Evolutionary conservation across 345 rosid genomes (phyloP).

Genomic region (Geranium rotundifolium): DNA sequence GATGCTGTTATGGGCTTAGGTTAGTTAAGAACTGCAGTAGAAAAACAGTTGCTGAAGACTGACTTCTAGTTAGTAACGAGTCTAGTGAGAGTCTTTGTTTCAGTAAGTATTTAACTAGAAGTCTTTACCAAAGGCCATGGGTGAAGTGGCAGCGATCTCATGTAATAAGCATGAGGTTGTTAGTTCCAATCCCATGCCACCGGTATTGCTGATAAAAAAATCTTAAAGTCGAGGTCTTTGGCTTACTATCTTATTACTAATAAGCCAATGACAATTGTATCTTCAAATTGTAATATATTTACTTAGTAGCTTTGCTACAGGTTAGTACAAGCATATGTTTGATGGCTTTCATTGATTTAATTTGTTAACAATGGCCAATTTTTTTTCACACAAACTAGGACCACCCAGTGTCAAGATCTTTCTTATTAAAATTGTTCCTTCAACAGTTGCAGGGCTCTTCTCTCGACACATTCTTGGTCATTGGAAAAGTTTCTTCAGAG

Average conservation of each 20-base stretch:
- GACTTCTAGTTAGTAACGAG: too few species aligned
- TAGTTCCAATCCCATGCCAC: too few species aligned
- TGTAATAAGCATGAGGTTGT: too few species aligned
- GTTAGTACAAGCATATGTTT: too few species aligned
- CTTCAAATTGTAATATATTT: neutral
- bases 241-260: neutral
- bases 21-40: too few species aligned
- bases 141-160: too few species aligned
- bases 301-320: neutral
- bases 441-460: slow-evolving; percentile 69
- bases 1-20: neutral
- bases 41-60: too few species aligned
- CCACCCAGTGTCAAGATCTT: too few species aligned
- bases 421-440: neutral
- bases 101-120: neutral
- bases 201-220: too few species aligned
- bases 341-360: too few species aligned
- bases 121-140: neutral
- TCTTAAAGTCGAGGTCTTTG: neutral
- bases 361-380: too few species aligned
- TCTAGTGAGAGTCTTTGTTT: neutral
- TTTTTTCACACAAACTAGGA: too few species aligned
- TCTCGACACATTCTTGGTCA: slow-evolving; percentile 56
- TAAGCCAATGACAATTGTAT: neutral
- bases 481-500: slow-evolving; percentile 72